Percentiles rank a stretch among this genome's conserved stretches.
These are phyloP conservation scores for Iberis amara DNA, from an alignment of 441 rosid species.

Conservation along the genomic window DNA sequence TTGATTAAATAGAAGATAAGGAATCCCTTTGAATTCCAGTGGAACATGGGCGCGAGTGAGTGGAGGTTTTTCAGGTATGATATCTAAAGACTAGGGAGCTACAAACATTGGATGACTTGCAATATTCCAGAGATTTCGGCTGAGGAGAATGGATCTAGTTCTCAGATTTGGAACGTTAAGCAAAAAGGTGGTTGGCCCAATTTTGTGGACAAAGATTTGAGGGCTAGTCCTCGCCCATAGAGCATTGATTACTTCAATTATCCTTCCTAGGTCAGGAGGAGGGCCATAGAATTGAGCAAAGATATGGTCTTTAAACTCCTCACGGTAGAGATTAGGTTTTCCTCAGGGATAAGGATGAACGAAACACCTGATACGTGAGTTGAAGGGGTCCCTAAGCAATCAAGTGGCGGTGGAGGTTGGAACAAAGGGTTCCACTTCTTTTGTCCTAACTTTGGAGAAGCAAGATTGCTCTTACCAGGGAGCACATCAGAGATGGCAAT, in stretches of 20 bases:
- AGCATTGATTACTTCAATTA: not conserved
- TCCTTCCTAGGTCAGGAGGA: not conserved
- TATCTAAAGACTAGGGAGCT: not conserved
- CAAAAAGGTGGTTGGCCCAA: too few relatives aligned
- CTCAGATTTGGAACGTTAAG: too few relatives aligned
- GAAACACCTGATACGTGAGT: not conserved
- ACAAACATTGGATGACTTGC: not conserved
- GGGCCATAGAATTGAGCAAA: not conserved
- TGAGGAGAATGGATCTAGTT: not conserved
- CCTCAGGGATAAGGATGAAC: not conserved
- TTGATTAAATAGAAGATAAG: not conserved
- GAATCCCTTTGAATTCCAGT: not conserved
- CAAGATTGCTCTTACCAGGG: too few relatives aligned
- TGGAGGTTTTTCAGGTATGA: not conserved
- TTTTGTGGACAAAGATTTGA: not conserved
- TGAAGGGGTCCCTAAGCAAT: too few relatives aligned
- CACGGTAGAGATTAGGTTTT: not conserved
- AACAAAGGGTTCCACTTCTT: too few relatives aligned
- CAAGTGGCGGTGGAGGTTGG: too few relatives aligned
- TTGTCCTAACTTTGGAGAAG: too few relatives aligned
- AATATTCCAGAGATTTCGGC: not conserved
- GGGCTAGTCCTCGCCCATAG: not conserved
- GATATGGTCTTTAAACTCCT: not conserved
- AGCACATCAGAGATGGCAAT: too few relatives aligned
- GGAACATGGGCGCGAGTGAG: not conserved